Evolutionary conservation across 306 rosid genomes (phyloP).

Genomic region (Styphnolobium japonicum): DNA sequence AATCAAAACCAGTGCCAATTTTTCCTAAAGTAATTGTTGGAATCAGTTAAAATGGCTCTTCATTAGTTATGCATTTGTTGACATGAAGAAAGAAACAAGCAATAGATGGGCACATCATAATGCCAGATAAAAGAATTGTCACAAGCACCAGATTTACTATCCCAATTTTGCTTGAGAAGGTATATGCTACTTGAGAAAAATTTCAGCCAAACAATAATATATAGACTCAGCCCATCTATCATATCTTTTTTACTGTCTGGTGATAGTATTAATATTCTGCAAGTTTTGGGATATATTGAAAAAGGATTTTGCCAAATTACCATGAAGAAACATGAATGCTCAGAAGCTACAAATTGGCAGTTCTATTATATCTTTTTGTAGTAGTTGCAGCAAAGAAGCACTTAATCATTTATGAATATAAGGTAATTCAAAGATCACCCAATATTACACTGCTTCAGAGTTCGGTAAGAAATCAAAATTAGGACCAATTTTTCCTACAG

Average conservation of each 20-base stretch:
- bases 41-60: conserved; percentile 8
- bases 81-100: too few species aligned
- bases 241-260: not conserved
- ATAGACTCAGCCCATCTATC: not conserved
- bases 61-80: conserved; percentile 7
- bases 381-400: not conserved
- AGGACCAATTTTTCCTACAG: not conserved
- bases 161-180: conserved; percentile 8
- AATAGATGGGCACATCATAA: not conserved
- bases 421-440: not conserved
- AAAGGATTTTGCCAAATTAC: not conserved
- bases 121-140: not conserved
- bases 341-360: conserved; percentile 6
- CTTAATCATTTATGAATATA: not conserved
- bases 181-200: not conserved
- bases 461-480: not conserved
- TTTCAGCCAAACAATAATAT: not conserved
- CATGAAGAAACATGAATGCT: not conserved
- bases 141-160: not conserved
- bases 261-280: not conserved
- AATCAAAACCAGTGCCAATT: not conserved
- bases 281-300: not conserved
- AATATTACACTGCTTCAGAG: not conserved
- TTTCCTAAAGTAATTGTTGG: not conserved
- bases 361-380: not conserved